Evolutionary conservation across 306 rosid genomes (phyloP), one percentile per base, ranked within the genome.

Genomic region (Casuarina equisetifolia): DNA sequence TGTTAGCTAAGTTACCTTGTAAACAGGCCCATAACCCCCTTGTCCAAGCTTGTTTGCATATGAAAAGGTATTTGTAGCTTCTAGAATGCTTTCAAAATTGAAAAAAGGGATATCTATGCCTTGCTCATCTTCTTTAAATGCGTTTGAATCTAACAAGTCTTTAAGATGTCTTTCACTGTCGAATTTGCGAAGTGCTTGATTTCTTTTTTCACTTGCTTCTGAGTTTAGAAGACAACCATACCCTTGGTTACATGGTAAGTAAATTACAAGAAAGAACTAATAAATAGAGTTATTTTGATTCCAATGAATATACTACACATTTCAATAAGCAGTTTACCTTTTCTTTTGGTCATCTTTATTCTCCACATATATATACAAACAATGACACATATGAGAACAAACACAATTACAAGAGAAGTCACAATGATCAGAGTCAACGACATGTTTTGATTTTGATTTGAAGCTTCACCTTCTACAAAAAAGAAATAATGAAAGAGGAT

Each of bases 11-110:
- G 36, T 77, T 10, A 86, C 89, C 90, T 83, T 88, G 42, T 84
- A 88, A 1, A 90, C 92, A 12, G 88, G 85, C 9, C 95, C 95
- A 80, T 79, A 90, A 54, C 95, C 94, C 25, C 92, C 94, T 69
- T 10, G 73, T 54, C 90, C 92, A 10, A 83, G 83, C 76, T 81
- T 83, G 72, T 85, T 84, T 71, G 77, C 76, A 36, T 89, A 80
- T 16, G 93, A 85, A 62, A 90, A 88, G 49, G 80, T 61, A 62
- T 88, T 74, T 38, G 89, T 90, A 4, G 92, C 94, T 0, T 4
- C 80, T 3, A 75, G 6, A 19, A 90, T 66, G 39, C 83, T 75
- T 20, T 40, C 77, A 40, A 86, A 71, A 75, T 72, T n/a, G 40
- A 62, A 86, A 38, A 40, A 74, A 3, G 91, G 88, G 1, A 90